Evolutionary conservation across 1,284 basidiomycete genomes (phyloP).

Genomic region (Pseudozyma tsukubaensis): DNA sequence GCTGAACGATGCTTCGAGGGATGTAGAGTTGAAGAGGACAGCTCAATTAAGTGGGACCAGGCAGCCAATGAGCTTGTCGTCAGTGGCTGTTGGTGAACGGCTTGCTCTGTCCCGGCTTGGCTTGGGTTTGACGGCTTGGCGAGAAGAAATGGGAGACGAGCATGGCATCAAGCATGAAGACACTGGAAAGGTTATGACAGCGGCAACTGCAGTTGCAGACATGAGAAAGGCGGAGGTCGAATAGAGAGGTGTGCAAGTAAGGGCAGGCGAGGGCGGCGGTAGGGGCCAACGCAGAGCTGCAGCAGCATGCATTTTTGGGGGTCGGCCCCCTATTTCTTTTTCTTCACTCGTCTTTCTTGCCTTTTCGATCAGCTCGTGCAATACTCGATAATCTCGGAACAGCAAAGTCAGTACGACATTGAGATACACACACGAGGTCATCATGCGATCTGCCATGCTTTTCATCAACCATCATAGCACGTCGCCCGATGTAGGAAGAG

Average conservation of each 20-base stretch:
- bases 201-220: neutral
- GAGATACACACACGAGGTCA: neutral
- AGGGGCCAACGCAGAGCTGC: constrained; percentile 8
- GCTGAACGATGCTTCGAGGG: too few species aligned
- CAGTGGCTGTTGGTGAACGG: too few species aligned
- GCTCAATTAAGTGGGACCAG: too few species aligned
- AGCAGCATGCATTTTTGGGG: constrained; percentile 14
- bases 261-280: constrained; percentile 1
- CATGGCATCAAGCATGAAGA: too few species aligned
- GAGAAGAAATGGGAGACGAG: too few species aligned
- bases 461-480: neutral
- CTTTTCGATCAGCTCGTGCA: neutral
- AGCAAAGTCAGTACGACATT: neutral
- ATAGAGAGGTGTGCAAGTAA: neutral
- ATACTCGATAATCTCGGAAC: too few species aligned
- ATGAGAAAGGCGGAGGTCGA: neutral
- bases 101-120: too few species aligned
- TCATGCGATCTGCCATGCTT: neutral
- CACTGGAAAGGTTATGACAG: too few species aligned
- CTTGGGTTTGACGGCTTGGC: too few species aligned
- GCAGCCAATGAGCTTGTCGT: too few species aligned
- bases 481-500: neutral
- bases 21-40: too few species aligned
- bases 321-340: constrained; percentile 6
- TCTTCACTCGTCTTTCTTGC: neutral